phyloP scores from a whole-genome alignment of 768 basidiomycete genomes.

The Strobilomyces dryophilus region DNA sequence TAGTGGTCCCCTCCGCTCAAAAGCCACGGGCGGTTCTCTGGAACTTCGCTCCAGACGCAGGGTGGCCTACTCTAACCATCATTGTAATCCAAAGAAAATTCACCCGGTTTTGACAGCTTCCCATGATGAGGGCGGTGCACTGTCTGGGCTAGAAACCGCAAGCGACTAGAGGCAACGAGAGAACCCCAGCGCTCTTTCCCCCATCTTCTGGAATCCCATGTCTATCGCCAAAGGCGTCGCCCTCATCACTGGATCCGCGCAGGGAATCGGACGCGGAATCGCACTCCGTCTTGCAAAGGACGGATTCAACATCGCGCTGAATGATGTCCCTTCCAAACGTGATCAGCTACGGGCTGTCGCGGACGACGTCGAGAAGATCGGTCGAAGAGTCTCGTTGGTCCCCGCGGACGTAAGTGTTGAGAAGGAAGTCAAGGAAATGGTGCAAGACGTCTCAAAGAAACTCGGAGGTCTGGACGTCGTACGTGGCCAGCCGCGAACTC shows the following conservation, averaged over 20 bases:
- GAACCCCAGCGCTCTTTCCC: no score
- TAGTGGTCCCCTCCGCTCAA: no score
- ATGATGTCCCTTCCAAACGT: conserved; percentile 17
- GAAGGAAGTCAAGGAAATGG: conserved; percentile 37
- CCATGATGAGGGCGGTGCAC: no score
- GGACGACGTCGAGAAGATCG: conserved; percentile 25
- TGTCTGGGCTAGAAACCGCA: no score
- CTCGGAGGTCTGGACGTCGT: conserved; percentile 48
- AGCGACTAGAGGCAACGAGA: no score
- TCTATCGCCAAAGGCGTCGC: conserved; percentile 26
- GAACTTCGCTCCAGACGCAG: no score
- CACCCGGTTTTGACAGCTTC: no score
- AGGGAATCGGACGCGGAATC: conserved; percentile 25
- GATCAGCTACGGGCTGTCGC: conserved; percentile 26
- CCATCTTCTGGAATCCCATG: conserved; percentile 5
- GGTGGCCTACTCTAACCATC: no score
- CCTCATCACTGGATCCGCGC: conserved; percentile 34
- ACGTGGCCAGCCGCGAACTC: conserved; percentile 5
- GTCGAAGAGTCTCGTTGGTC: conserved; percentile 20
- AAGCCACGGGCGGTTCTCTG: no score
- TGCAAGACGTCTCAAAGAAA: conserved; percentile 25
- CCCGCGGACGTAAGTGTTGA: conserved; percentile 41
- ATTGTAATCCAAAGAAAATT: no score
- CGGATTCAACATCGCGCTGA: no score
- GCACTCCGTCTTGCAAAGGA: conserved; percentile 28